Evolutionary conservation across 495 filamentous ascomycete genomes (phyloP), one percentile per base, ranked within the genome.

Genomic region (Umbilicaria muhlenbergii): DNA sequence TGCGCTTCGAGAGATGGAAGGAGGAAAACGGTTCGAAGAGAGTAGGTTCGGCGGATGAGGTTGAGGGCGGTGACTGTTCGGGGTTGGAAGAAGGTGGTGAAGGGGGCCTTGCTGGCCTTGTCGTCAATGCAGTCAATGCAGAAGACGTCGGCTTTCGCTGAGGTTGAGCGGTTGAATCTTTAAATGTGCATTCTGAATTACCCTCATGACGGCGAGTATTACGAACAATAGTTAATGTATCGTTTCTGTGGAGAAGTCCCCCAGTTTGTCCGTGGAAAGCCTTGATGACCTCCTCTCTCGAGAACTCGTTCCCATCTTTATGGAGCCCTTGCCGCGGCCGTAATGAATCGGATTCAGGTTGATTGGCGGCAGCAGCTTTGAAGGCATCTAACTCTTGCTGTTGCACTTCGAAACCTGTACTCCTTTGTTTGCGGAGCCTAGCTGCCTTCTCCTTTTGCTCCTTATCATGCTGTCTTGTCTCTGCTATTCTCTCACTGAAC

Each of bases 401-500:
- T 42, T 77, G 68, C 34, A 89, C 57, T 15, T 75, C 72, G 51
- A 94, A 96, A 0, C 79, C 78, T 16, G 68, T 75, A 47, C 75
- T 91, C 47, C 89, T 65, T 41, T 73, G 71, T 16, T 69, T 70
- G 19, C 62, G 65, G 12, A 67, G 57, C 44, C 77, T 73, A 36
- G 82, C 73, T 2, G 59, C 58, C 34, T 72, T 71, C 34, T 74
- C 69, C 44, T 66, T 58, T 14, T 57, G 59, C 34, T 61, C 51
- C 18, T 65, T 67, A 11, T 78, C 74, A 21, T 62, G 58, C 7
- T 56, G 55, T 43, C 75, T 63, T 43, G 61, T 72, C 46, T 85
- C 77, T 0, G 84, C 82, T 46, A 96, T 74, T 18, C 86, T 68
- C 57, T 96, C 86, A 50, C 83, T 94, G 55, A 95, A 98, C 24